Evolutionary conservation across 495 filamentous ascomycete genomes (phyloP).

Genomic region (Hypoxylon subgilvum): DNA sequence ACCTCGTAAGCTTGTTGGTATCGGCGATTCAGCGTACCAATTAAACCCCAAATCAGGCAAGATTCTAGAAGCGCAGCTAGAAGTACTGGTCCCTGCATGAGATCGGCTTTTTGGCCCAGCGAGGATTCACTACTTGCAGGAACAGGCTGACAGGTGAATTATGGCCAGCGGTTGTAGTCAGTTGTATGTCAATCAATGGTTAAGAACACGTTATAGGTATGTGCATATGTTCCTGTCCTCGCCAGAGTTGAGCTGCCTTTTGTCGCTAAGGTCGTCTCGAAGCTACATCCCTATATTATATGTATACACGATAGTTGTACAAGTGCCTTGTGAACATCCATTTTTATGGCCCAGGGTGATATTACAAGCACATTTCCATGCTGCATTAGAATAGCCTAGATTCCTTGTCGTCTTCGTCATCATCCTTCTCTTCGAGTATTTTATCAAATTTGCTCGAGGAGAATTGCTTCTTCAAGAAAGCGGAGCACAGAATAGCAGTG

Average conservation of each 20-base stretch:
- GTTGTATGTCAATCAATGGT: too few relatives aligned
- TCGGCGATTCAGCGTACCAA: not conserved
- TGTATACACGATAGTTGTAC: not conserved
- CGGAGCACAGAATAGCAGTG: constrained; percentile 73
- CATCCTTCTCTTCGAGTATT: constrained; percentile 22
- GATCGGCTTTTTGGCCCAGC: constrained; percentile 11
- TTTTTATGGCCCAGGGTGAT: too few relatives aligned
- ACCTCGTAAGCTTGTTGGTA: not conserved
- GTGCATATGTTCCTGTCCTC: too few relatives aligned
- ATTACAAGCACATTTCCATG: constrained; percentile 6
- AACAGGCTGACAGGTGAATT: too few relatives aligned
- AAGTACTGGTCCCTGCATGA: constrained; percentile 21
- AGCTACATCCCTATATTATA: not conserved
- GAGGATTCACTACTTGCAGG: too few relatives aligned
- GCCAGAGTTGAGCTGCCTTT: too few relatives aligned
- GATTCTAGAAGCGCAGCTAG: constrained; percentile 22
- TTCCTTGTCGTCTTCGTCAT: too few relatives aligned
- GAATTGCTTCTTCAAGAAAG: constrained; percentile 49
- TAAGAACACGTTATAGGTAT: too few relatives aligned
- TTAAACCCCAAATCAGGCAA: not conserved
- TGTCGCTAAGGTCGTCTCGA: too few relatives aligned
- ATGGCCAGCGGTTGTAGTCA: too few relatives aligned
- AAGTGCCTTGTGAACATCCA: not conserved
- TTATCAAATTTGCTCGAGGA: constrained; percentile 31
- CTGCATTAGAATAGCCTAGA: constrained; percentile 32